Evolutionary conservation across 108 stramenopile genomes (phyloP).

Genomic region (Cyclostephanos tholiformis): DNA sequence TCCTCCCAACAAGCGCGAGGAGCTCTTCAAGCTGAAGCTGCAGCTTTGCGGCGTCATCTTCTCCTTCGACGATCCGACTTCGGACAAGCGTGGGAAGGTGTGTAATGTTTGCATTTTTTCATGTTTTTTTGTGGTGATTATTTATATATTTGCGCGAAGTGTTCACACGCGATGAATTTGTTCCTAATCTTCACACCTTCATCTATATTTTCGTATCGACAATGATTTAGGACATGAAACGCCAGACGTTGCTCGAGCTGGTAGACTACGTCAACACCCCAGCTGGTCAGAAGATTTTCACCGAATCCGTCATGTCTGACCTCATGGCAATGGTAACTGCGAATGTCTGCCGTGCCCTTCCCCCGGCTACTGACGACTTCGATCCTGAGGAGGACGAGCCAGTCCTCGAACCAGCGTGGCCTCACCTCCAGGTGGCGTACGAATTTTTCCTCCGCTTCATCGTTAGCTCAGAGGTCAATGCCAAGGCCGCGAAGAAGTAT

Average conservation of each 20-base stretch:
- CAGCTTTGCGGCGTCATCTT: slow-evolving; percentile 87
- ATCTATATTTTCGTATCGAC: not conserved
- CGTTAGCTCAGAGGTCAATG: slow-evolving; percentile 94
- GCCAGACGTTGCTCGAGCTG: slow-evolving; percentile 95
- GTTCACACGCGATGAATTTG: not conserved
- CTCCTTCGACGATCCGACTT: slow-evolving; percentile 85
- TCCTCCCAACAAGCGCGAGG: slow-evolving; percentile 83
- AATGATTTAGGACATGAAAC: slow-evolving; percentile 85
- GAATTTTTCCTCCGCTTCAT: slow-evolving; percentile 99
- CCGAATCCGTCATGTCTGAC: slow-evolving; percentile 92
- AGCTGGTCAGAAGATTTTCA: slow-evolving; percentile 98
- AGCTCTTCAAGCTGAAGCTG: slow-evolving; percentile 86
- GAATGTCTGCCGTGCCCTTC: slow-evolving; percentile 96
- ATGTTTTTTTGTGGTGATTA: not conserved
- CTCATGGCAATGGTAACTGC: slow-evolving; percentile 90
- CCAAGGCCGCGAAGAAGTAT: slow-evolving; percentile 98
- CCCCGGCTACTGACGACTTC: slow-evolving; percentile 97
- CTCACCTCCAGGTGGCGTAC: slow-evolving; percentile 98
- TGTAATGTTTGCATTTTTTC: not conserved
- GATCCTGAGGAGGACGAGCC: slow-evolving; percentile 99
- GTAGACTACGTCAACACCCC: slow-evolving; percentile 98
- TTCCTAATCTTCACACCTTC: not conserved
- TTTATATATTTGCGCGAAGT: not conserved
- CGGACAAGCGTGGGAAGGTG: slow-evolving; percentile 81
- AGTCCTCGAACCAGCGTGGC: slow-evolving; percentile 97